Evolutionary conservation across 495 filamentous ascomycete species (phyloP), one percentile per base, ranked within the genome.

Genomic region (Talaromyces nanjingensis): DNA sequence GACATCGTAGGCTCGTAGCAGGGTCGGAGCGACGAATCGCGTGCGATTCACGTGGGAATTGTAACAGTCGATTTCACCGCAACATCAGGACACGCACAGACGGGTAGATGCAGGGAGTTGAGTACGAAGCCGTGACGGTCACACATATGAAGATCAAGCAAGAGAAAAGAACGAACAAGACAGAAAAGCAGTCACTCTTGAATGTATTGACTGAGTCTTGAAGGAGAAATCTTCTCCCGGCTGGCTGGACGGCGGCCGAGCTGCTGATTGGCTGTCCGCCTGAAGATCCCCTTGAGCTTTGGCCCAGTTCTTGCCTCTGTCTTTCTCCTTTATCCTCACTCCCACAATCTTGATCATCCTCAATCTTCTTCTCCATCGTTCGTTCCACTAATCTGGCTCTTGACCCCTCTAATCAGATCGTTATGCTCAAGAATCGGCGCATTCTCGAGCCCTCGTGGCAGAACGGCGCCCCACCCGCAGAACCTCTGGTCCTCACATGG

Each of bases 211-310:
- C 12, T 1, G 18, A 4, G 20, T 6, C 52, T 29, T 24, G 25
- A 55, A 14, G 29, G 53, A 56, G 53, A 56, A 56, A 29, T 56
- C 53, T 56, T 56, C 53, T 16, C 16, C 53, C 22, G 53, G 18
- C 18, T 9, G 27, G 22, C 20, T 56, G 37, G 14, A 42, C 14
- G 37, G 22, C 14, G 53, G 53, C 53, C 16, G 20, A 3, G 24
- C 27, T 56, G 53, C 53, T 56, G 53, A 56, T 56, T 56, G 53
- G 53, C 24, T 25, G 14, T 54, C 53, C 53, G 20, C 20, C n/a
- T 27, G n/a, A 6, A 42, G 37, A 42, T 42, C 37, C 37, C 37
- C 37, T 42, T 42, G 12, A 42, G 37, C 37, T 42, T 42, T 42
- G 37, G 37, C 37, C 37, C 14, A 42, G 34, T 8, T 53, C 22